phyloP scores from a whole-genome alignment of 2,329 filamentous ascomycete genomes.

The Microthyrium microscopicum region DNA sequence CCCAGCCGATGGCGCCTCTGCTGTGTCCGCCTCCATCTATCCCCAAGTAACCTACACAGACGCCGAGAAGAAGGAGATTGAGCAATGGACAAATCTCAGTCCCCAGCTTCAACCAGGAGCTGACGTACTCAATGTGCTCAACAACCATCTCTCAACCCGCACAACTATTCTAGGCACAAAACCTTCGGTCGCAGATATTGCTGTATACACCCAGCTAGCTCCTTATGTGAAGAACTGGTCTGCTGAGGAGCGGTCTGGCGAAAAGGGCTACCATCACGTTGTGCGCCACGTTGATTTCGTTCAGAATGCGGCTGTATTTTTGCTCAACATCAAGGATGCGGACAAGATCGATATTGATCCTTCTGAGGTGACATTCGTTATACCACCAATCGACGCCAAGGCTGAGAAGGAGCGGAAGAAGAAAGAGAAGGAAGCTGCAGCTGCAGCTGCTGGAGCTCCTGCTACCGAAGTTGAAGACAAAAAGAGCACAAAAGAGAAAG shows the following conservation, averaged over 20 bases:
- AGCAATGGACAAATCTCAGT: slow-evolving; percentile 68
- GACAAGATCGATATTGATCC: slow-evolving; percentile 68
- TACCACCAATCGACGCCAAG: slow-evolving; percentile 78
- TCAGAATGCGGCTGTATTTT: slow-evolving; percentile 64
- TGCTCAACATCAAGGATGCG: slow-evolving; percentile 48
- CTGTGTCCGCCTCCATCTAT: slow-evolving; percentile 46
- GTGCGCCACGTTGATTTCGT: slow-evolving; percentile 88
- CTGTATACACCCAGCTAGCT: slow-evolving; percentile 63
- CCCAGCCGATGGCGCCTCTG: slow-evolving; percentile 13
- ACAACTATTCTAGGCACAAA: slow-evolving; percentile 82
- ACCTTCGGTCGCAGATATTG: slow-evolving; percentile 73
- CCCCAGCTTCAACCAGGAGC: slow-evolving; percentile 43
- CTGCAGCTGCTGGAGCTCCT: slow-evolving; percentile 35
- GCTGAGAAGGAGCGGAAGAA: slow-evolving; percentile 93
- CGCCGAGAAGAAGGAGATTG: slow-evolving; percentile 71
- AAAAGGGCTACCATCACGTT: slow-evolving; percentile 78
- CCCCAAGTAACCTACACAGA: slow-evolving; percentile 53
- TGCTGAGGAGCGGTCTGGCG: slow-evolving; percentile 72
- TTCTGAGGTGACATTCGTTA: slow-evolving; percentile 69
- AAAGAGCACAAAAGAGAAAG: slow-evolving; percentile 27
- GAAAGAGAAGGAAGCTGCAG: slow-evolving; percentile 68
- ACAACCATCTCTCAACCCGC: slow-evolving; percentile 72
- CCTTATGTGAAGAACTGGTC: slow-evolving; percentile 66
- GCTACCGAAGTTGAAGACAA: slow-evolving; percentile 35
- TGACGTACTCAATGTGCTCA: slow-evolving; percentile 60